phyloP scores from a whole-genome alignment of 1,284 basidiomycete genomes.

The Phenoliferia sp. region DNA sequence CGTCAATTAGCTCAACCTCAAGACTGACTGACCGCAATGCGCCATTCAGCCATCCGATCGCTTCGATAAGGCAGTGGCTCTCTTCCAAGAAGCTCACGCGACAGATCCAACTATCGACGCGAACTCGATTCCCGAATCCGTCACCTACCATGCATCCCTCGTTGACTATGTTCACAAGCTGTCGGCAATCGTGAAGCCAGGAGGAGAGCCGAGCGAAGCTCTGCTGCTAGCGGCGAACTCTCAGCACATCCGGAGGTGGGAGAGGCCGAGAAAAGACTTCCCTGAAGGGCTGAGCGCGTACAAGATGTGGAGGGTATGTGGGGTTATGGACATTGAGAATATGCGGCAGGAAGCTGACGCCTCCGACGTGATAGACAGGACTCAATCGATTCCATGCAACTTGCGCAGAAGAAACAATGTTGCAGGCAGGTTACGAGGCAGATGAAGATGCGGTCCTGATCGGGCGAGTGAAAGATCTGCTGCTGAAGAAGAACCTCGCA shows the following conservation, averaged over 20 bases:
- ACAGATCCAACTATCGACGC: slow-evolving; percentile 1
- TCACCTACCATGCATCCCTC: slow-evolving; percentile 14
- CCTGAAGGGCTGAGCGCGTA: slow-evolving; percentile 12
- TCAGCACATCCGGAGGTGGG: slow-evolving; percentile 23
- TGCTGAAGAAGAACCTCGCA: slow-evolving; percentile 16
- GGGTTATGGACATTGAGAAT: too few relatives aligned
- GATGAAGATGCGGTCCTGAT: slow-evolving; percentile 4
- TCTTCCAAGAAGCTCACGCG: slow-evolving; percentile 3
- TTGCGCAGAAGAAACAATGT: slow-evolving; percentile 5
- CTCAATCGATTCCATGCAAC: slow-evolving; percentile 20
- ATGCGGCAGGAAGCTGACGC: too few relatives aligned
- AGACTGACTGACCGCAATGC: neutral
- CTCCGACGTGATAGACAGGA: slow-evolving; percentile 1
- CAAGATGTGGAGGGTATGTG: slow-evolving; percentile 27
- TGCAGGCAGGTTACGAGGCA: slow-evolving; percentile 6
- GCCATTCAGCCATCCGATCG: neutral
- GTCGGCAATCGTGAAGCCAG: neutral
- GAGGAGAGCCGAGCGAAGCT: slow-evolving; percentile 10
- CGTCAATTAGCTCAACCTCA: too few relatives aligned
- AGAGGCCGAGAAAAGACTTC: slow-evolving; percentile 9
- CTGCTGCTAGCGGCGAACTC: slow-evolving; percentile 12
- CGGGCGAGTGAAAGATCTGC: slow-evolving; percentile 11
- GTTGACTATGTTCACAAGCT: slow-evolving; percentile 1
- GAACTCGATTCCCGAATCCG: neutral
- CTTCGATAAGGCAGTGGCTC: slow-evolving; percentile 4